These are phyloP conservation scores for Rhizopogon salebrosus DNA, from an alignment of 768 basidiomycete species.

Conservation along the genomic window DNA sequence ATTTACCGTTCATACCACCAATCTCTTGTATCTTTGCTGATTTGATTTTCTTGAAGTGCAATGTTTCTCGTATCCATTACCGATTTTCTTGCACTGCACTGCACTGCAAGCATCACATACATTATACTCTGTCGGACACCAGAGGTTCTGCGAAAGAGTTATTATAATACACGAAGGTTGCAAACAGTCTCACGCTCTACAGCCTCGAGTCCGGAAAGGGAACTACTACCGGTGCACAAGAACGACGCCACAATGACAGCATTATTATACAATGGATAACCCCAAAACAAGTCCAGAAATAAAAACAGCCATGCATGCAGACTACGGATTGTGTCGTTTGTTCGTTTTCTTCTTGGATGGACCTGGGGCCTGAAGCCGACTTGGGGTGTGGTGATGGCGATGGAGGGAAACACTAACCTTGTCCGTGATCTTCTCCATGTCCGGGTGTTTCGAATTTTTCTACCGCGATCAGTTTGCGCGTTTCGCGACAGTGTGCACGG, in stretches of 20 bases:
- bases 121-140: neutral
- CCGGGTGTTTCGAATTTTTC: slow-evolving; percentile 19
- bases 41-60: neutral
- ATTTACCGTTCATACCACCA: neutral
- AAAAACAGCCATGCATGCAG: neutral
- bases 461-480: neutral
- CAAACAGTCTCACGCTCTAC: neutral
- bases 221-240: neutral
- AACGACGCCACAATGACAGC: neutral
- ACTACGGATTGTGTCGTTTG: slow-evolving; percentile 16
- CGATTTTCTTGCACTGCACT: neutral
- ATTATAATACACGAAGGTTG: neutral
- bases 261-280: neutral
- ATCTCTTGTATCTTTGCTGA: neutral
- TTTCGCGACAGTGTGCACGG: neutral
- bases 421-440: slow-evolving; percentile 12
- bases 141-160: neutral
- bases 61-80: neutral
- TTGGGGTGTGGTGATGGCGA: slow-evolving; percentile 1
- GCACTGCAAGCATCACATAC: neutral
- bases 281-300: neutral
- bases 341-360: slow-evolving; percentile 16
- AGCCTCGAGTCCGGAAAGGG: neutral
- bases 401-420: slow-evolving; percentile 15
- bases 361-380: slow-evolving; percentile 4